Conservation (phyloP, 371 early-diverging fungal species). For the Lichtheimia ornata region DNA sequence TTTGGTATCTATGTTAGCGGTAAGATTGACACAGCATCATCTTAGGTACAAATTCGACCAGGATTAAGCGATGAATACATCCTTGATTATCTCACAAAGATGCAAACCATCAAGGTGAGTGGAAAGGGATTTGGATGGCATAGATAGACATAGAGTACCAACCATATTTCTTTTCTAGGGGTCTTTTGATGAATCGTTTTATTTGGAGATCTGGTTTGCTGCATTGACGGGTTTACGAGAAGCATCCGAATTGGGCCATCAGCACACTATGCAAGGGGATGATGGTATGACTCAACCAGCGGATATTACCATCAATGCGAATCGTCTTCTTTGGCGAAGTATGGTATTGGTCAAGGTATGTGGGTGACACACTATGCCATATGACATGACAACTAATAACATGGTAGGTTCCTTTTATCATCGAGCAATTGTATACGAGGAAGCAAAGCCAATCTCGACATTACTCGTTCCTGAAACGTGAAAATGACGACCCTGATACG, state of each 20-base stretch:
- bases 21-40: not conserved
- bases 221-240: slow-evolving; percentile 50
- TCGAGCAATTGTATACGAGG: not conserved
- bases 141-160: not conserved
- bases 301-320: slow-evolving; percentile 25
- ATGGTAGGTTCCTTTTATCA: not conserved
- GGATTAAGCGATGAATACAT: slow-evolving; percentile 37
- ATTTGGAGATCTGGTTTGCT: slow-evolving; percentile 46
- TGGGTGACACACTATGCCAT: too few species aligned
- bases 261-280: not conserved
- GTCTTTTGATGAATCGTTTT: slow-evolving; percentile 53
- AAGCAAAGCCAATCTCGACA: not conserved
- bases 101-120: slow-evolving; percentile 48
- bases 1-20: not conserved
- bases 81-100: slow-evolving; percentile 40
- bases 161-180: slow-evolving; percentile 24
- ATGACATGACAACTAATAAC: too few species aligned
- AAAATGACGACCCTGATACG: not conserved
- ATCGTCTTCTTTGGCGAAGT: slow-evolving; percentile 42
- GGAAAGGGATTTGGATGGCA: too few species aligned
- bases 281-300: not conserved
- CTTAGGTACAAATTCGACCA: slow-evolving; percentile 47
- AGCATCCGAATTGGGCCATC: slow-evolving; percentile 17
- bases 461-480: not conserved
- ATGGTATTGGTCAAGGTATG: slow-evolving; percentile 47